These are phyloP conservation scores for Cicer bijugum DNA, from an alignment of 306 rosid genomes.

Conservation along the genomic window DNA sequence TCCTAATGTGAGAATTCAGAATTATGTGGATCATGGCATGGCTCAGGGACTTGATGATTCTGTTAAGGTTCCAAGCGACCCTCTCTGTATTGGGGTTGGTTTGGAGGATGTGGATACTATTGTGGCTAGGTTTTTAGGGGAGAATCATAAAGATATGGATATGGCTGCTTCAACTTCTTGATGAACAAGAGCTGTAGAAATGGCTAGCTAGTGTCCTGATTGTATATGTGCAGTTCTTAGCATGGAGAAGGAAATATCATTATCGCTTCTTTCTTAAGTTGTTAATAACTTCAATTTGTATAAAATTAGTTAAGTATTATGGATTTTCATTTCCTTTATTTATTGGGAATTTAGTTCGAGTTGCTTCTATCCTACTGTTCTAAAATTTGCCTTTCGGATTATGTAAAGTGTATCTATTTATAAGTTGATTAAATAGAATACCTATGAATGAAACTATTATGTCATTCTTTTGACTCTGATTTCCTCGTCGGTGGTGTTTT, in stretches of 20 bases:
- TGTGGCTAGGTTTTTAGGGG: slow-evolving; percentile 62
- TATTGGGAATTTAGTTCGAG: neutral
- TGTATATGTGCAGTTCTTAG: slow-evolving; percentile 17
- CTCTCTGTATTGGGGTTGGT: slow-evolving; percentile 75
- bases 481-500: neutral
- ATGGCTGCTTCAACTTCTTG: slow-evolving; percentile 43
- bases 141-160: slow-evolving; percentile 41
- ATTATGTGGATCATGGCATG: slow-evolving; percentile 39
- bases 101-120: slow-evolving; percentile 75
- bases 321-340: neutral
- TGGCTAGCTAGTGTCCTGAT: neutral
- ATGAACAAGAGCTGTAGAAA: neutral
- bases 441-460: neutral
- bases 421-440: no score
- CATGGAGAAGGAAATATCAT: neutral
- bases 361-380: neutral
- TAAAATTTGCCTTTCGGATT: neutral
- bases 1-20: slow-evolving; percentile 79
- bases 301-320: neutral
- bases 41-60: slow-evolving; percentile 50
- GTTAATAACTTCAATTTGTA: neutral
- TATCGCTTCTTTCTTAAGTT: neutral
- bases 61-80: slow-evolving; percentile 55
- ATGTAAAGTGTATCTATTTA: no score
- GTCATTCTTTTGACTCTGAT: neutral